These are phyloP conservation scores for Flaveria trinervia DNA, from an alignment of 129 eudicot genomes.

Conservation along the genomic window DNA sequence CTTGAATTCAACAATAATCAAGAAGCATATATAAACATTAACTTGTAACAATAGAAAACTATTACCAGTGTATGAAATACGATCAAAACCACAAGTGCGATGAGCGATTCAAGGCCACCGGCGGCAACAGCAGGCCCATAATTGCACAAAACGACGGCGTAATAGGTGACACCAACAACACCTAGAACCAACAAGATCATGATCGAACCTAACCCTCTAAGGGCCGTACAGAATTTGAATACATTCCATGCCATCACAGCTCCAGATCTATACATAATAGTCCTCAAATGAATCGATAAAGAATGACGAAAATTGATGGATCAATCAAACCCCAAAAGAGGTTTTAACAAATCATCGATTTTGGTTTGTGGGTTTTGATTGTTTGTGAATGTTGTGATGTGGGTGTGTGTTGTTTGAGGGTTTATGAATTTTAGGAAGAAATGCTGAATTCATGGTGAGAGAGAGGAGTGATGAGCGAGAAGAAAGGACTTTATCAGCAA, in stretches of 20 bases:
- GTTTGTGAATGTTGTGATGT: constrained; percentile 22
- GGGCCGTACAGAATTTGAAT: constrained; percentile 92
- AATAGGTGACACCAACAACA: constrained; percentile 90
- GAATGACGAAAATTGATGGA: not conserved
- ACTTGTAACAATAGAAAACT: not conserved
- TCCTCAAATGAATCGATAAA: not conserved
- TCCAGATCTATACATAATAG: constrained; percentile 91
- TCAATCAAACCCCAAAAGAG: constrained; percentile 16
- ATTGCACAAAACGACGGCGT: constrained; percentile 84
- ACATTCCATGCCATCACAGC: constrained; percentile 99
- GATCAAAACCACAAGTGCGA: constrained; percentile 59
- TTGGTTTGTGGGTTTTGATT: constrained; percentile 30
- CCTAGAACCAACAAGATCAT: constrained; percentile 93
- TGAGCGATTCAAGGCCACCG: constrained; percentile 75
- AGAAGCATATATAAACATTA: not conserved
- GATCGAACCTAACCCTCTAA: constrained; percentile 88
- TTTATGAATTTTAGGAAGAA: constrained; percentile 44
- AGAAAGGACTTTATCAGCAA: not conserved
- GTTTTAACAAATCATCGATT: constrained; percentile 1
- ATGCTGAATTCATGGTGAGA: constrained; percentile 41
- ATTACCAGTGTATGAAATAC: constrained; percentile 73
- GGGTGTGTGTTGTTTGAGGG: constrained; percentile 34
- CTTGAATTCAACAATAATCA: not conserved
- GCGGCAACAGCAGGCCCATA: constrained; percentile 69
- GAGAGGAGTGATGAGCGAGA: constrained; percentile 33